Conservation (phyloP, 2,329 filamentous ascomycete species). For the Fusarium sp. region DNA sequence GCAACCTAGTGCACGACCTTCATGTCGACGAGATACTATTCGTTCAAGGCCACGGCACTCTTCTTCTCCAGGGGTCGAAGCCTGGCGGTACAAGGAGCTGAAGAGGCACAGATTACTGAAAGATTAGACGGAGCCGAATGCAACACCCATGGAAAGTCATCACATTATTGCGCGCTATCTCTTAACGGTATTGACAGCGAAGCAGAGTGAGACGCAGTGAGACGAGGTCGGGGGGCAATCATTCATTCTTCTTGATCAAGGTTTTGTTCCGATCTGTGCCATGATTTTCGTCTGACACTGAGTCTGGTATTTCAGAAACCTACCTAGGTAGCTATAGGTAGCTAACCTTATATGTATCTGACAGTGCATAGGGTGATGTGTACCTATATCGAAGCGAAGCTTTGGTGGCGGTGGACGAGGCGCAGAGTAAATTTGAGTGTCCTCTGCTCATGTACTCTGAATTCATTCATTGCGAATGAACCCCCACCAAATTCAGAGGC, state of each 20-base stretch:
- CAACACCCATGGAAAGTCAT: slow-evolving; percentile 9
- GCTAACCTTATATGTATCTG: neutral
- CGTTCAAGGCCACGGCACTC: slow-evolving; percentile 25
- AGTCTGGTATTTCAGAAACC: slow-evolving; percentile 2
- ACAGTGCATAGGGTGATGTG: neutral
- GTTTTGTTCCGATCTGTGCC: slow-evolving; percentile 8
- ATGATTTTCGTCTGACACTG: slow-evolving; percentile 22
- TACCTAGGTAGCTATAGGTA: neutral
- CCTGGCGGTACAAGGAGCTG: slow-evolving; percentile 36
- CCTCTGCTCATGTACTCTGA: neutral
- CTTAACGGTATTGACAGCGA: slow-evolving; percentile 21
- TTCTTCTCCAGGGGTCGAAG: slow-evolving; percentile 20
- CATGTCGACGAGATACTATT: slow-evolving; percentile 24
- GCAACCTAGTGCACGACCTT: slow-evolving; percentile 14
- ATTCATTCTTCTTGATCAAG: slow-evolving; percentile 22
- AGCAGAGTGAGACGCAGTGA: slow-evolving; percentile 31
- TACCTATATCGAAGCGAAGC: slow-evolving; percentile 1
- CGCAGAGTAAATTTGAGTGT: slow-evolving; percentile 9
- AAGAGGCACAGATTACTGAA: slow-evolving; percentile 32
- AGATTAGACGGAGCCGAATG: slow-evolving; percentile 14
- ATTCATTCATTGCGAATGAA: neutral
- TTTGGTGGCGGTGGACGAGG: slow-evolving; percentile 27
- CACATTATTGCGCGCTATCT: slow-evolving; percentile 19
- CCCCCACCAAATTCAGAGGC: neutral
- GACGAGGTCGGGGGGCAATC: slow-evolving; percentile 18